These are phyloP conservation scores for Arachis monticola DNA, from an alignment of 331 rosid species.

Conservation along the genomic window DNA sequence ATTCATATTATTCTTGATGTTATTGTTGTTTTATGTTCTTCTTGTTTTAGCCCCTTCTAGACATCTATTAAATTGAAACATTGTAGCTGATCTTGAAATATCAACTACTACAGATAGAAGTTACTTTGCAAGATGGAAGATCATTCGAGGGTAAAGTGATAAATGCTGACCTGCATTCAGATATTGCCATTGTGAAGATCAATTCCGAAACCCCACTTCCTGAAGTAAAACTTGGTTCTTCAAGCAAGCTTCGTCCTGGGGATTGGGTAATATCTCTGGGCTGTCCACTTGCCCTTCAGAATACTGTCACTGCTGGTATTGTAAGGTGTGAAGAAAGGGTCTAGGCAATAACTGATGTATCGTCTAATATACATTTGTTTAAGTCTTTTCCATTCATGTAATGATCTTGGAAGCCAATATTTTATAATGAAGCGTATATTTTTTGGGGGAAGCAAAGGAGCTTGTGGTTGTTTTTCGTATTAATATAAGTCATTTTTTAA, in stretches of 20 bases:
- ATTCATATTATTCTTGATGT: not conserved
- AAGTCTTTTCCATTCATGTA: not conserved
- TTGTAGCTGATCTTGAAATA: conserved; percentile 28
- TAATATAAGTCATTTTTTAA: not conserved
- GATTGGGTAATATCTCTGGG: conserved; percentile 93
- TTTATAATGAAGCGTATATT: conserved; percentile 13
- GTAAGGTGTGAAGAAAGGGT: conserved; percentile 64
- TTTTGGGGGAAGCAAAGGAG: not conserved
- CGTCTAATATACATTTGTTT: conserved; percentile 6
- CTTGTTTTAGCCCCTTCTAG: conserved; percentile 1
- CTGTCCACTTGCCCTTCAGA: conserved; percentile 87
- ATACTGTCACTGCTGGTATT: conserved; percentile 92
- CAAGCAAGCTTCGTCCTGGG: conserved; percentile 85
- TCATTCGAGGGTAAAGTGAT: conserved; percentile 76
- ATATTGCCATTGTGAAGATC: conserved; percentile 84
- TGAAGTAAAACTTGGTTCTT: conserved; percentile 78
- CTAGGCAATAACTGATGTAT: not conserved
- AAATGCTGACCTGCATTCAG: conserved; percentile 85
- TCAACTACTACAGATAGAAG: conserved; percentile 61
- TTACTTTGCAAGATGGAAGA: conserved; percentile 91
- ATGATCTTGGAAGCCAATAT: conserved; percentile 26
- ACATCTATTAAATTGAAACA: not conserved
- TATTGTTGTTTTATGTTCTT: not conserved
- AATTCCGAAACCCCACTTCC: conserved; percentile 83
- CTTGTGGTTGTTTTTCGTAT: conserved; percentile 12